A percentile compares a stretch with the other conserved stretches of the same genome.
Conservation (phyloP, 495 filamentous ascomycete species). For the Pseudoneurospora amorphoporcata region DNA sequence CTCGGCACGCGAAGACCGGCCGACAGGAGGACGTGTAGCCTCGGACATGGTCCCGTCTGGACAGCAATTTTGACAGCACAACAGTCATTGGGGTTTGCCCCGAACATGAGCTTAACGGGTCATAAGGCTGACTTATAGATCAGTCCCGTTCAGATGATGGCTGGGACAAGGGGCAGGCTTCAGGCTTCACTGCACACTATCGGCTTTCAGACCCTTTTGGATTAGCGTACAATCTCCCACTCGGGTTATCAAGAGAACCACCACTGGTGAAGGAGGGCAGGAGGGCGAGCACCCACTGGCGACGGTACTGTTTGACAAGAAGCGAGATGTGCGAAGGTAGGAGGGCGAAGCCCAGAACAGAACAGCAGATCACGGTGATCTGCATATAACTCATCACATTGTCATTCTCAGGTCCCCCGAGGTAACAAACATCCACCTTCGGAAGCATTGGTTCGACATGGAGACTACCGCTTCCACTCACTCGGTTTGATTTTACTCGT, state of each 20-base stretch:
- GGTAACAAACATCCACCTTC: neutral
- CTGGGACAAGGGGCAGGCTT: constrained; percentile 4
- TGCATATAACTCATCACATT: neutral
- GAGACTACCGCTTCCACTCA: neutral
- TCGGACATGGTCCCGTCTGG: constrained; percentile 23
- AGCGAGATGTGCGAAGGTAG: neutral
- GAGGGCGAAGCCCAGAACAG: neutral
- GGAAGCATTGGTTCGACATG: neutral
- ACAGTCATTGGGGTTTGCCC: constrained; percentile 1
- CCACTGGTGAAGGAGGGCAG: neutral
- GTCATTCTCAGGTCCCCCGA: neutral
- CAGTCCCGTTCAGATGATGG: constrained; percentile 6
- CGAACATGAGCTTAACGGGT: neutral
- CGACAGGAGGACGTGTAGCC: constrained; percentile 13
- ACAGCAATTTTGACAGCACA: neutral
- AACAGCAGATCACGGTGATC: neutral
- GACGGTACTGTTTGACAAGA: neutral
- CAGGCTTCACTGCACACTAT: constrained; percentile 18
- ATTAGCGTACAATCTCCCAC: constrained; percentile 16
- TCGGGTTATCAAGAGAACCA: neutral
- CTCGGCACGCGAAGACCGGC: constrained; percentile 22
- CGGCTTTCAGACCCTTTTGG: constrained; percentile 19
- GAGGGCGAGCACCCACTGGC: neutral
- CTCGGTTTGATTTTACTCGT: neutral
- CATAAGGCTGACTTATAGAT: constrained; percentile 28